Base-by-base conservation (phyloP, 257 asterid genomes). In the Cordia subcordata region DNA sequence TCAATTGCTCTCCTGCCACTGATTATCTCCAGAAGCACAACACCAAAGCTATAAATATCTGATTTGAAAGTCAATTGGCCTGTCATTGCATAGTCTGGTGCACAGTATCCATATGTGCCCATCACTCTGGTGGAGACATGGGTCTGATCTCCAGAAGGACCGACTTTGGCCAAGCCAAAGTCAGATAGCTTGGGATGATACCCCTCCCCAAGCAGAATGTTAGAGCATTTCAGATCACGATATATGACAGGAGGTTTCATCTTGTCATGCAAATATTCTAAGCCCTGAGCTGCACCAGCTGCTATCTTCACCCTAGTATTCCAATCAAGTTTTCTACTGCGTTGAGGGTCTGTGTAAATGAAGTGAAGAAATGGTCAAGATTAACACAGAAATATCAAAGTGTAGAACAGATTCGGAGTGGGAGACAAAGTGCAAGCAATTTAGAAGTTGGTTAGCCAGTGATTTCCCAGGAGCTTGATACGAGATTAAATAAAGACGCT, bases 41-140 rank as follows among this genome's bases (percentile, higher is more conserved):
- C 96, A 1, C 96, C 96, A 53, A 88, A 83, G 65, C 96, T 88
- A 58, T 83, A 88, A 39, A 88, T 84, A 80, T 88, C 96, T 0
- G 93, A 85, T 66, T 81, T 88, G 71, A 79, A 83, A 13, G 90
- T 85, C 50, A 88, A 86, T 64, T 85, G 86, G 12, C 96, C 96
- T 5, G 95, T 88, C 91, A 80, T 82, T 49, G 94, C 95, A 60
- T 88, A 88, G 19, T 88, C 90, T 1, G 96, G 96, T 37, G 93
- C 96, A 72, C 93, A 85, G 45, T 88, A 88, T 16, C 96, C 96
- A 49, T 88, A 85, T 2, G 96, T 88, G 57, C 96, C 96, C 96
- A 88, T 88, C 63, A 88, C 96, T 69, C 96, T 71, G 49, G 96
- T 88, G 20, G 91, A 80, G 52, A 88, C 95, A 63, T 88, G 96